Evolutionary conservation across 2,329 filamentous ascomycete species (phyloP).

Genomic region (Aspergillus nomiae): DNA sequence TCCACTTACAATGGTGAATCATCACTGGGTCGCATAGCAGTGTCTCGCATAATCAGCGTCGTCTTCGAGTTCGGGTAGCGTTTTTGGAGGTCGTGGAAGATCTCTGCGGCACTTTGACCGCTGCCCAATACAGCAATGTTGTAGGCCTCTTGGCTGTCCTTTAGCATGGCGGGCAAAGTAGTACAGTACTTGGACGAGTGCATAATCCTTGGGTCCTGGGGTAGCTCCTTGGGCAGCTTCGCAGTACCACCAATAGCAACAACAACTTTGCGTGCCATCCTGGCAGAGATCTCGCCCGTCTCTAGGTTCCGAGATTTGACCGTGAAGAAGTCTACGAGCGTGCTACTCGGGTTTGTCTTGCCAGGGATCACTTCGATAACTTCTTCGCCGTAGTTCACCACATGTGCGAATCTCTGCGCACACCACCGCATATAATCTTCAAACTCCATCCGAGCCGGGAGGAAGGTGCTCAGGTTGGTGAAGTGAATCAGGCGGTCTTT

Average conservation of each 20-base stretch:
- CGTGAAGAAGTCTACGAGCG: slow-evolving; percentile 64
- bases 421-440: slow-evolving; percentile 97
- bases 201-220: slow-evolving; percentile 70
- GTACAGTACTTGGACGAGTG: slow-evolving; percentile 84
- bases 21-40: slow-evolving; percentile 85
- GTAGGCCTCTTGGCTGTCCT: slow-evolving; percentile 52
- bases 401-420: slow-evolving; percentile 71
- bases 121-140: slow-evolving; percentile 83
- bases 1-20: slow-evolving; percentile 85
- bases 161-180: slow-evolving; percentile 39
- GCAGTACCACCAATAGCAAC: slow-evolving; percentile 69
- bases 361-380: slow-evolving; percentile 71
- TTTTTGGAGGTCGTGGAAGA: slow-evolving; percentile 83
- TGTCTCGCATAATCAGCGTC: slow-evolving; percentile 75
- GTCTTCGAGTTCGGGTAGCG: slow-evolving; percentile 82
- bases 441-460: slow-evolving; percentile 84
- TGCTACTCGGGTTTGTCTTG: slow-evolving; percentile 46
- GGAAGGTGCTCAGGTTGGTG: slow-evolving; percentile 85
- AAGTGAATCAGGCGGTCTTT: slow-evolving; percentile 85
- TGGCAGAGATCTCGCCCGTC: slow-evolving; percentile 43
- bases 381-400: slow-evolving; percentile 76
- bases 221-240: slow-evolving; percentile 70
- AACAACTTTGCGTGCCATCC: slow-evolving; percentile 56
- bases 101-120: slow-evolving; percentile 92
- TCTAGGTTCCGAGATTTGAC: slow-evolving; percentile 66